Evolutionary conservation across 2,329 filamentous ascomycete genomes (phyloP).

Genomic region (Diaporthe ampelina): DNA sequence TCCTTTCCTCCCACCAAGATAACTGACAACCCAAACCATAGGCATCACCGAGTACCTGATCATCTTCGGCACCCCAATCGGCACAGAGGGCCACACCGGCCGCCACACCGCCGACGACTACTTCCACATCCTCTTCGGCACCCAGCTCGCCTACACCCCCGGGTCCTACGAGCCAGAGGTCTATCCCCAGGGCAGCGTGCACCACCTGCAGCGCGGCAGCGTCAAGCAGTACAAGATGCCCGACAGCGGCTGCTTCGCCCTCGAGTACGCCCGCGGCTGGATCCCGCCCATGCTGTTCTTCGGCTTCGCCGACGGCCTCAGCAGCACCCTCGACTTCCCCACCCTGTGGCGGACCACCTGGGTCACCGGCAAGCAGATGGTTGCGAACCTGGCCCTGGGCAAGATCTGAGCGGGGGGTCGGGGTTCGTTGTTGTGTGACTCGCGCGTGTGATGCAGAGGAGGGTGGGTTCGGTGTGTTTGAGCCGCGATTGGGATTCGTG

Average conservation of each 20-base stretch:
- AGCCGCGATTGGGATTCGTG: too few species aligned
- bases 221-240: conserved; percentile 90
- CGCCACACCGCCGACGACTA: conserved; percentile 95
- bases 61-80: conserved; percentile 86
- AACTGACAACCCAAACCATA: conserved; percentile 46
- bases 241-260: conserved; percentile 77
- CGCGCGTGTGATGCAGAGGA: neutral
- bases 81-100: conserved; percentile 89
- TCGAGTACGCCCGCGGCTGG: conserved; percentile 90
- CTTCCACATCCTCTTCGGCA: conserved; percentile 89
- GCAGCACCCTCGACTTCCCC: conserved; percentile 86
- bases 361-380: conserved; percentile 83
- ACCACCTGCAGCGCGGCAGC: conserved; percentile 78
- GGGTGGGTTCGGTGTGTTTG: neutral
- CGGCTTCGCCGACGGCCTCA: conserved; percentile 85
- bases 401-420: conserved; percentile 71
- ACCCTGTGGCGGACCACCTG: conserved; percentile 85
- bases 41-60: conserved; percentile 91
- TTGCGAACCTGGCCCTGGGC: conserved; percentile 76
- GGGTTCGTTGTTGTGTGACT: neutral
- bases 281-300: conserved; percentile 95
- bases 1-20: neutral
- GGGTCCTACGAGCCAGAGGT: conserved; percentile 77
- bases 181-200: conserved; percentile 77
- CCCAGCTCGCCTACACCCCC: conserved; percentile 81